These are phyloP conservation scores for Talaromyces sp. DNA, from an alignment of 2,329 filamentous ascomycete species.

Conservation along the genomic window DNA sequence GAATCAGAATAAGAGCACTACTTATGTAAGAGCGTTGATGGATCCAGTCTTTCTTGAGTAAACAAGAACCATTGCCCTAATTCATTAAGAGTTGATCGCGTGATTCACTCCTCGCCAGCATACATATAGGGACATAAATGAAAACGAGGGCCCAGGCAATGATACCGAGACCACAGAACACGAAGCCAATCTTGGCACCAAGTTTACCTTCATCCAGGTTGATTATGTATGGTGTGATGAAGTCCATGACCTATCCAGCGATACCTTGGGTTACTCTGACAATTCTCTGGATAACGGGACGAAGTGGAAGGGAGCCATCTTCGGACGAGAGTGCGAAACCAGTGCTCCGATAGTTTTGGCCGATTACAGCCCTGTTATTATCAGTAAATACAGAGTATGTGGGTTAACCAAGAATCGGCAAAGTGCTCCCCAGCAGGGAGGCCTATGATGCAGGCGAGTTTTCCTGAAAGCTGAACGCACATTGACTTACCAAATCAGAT, in stretches of 20 bases:
- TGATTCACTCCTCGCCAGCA: background rate
- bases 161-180: background rate
- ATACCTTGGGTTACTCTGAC: background rate
- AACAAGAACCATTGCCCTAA: background rate
- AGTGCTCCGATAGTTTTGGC: background rate
- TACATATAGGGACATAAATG: background rate
- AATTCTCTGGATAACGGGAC: background rate
- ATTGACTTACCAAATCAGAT: too few species aligned
- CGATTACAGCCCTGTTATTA: background rate
- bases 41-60: background rate
- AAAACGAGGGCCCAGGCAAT: background rate
- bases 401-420: too few species aligned
- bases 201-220: background rate
- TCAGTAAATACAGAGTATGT: too few species aligned
- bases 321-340: background rate
- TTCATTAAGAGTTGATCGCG: background rate
- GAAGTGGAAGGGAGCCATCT: background rate
- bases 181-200: background rate
- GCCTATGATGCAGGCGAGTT: too few species aligned
- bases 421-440: too few species aligned
- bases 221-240: background rate
- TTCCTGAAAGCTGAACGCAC: too few species aligned
- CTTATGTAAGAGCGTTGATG: background rate
- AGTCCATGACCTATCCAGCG: background rate
- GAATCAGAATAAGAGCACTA: background rate